Evolutionary conservation across 1,284 basidiomycete species (phyloP), one percentile per base, ranked within the genome.

Genomic region (Caloboletus inedulis): DNA sequence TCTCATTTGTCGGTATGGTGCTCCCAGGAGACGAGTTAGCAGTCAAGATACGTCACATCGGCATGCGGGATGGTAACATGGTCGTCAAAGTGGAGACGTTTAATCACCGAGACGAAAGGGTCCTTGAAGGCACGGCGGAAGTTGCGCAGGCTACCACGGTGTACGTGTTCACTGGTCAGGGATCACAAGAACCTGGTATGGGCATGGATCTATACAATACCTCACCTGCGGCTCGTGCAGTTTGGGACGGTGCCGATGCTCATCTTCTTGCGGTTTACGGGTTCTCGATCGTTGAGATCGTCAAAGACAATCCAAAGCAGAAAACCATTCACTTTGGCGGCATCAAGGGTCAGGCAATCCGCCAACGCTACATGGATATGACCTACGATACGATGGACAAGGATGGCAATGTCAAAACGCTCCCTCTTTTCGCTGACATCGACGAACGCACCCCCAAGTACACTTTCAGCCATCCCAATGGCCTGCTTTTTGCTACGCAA

Each of bases 301-400:
- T 98, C 72, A 95, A 95, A 75, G 90, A 94, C 71, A 97, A 97
- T 70, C 94, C 94, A 36, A 96, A 94, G 79, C 86, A 91, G 71
- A 94, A 98, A 79, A 98, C 94, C 1, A 89, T 99, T 61, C 96
- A 99, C 74, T 99, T 99, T 63, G 97, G 97, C 78, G 96, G 96
- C 72, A 91, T 98, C 74, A 98, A 97, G 74, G 96, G 96, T 41
- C 94, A 98, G 70, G 94, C 89, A 6, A 98, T 98, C 62, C 91
- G 96, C 47, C 91, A 96, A 68, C 88, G 97, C 37, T 99, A 98
- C 77, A 98, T 98, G 94, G 92, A 95, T 63, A 97, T 99, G 89
- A 89, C 91, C 10, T 98, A 98, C 77, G 95, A 98, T 68, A 88
- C 94, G 2, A 89, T 93, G 78, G 95, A 97, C 74, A 94, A 92